A percentile compares a stretch with the other conserved stretches of the same genome.
Conservation (phyloP, 169 alveolate species). For the Plasmodium inui region DNA sequence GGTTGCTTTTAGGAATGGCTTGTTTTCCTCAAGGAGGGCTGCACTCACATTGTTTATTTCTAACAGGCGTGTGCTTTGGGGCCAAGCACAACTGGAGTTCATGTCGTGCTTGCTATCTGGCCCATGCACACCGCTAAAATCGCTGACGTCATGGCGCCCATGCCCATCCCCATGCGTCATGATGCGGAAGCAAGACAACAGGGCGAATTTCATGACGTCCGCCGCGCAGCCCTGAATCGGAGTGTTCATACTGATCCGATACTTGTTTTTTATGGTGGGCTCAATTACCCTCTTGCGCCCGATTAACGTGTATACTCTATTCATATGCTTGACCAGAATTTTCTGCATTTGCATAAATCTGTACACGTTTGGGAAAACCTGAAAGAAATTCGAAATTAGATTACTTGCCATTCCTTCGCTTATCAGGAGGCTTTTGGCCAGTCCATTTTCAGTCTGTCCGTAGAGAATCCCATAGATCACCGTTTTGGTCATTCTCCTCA, state of each 20-base stretch:
- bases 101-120: too few species aligned
- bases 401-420: conserved; percentile 74
- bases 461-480: conserved; percentile 81
- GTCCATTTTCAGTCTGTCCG: conserved; percentile 82
- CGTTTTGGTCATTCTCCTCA: conserved; percentile 80
- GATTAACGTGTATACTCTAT: conserved; percentile 76
- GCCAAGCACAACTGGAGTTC: background rate
- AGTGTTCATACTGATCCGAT: conserved; percentile 81
- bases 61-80: background rate
- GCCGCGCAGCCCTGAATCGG: conserved; percentile 86
- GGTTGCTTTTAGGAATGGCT: conserved; percentile 26
- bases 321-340: conserved; percentile 49
- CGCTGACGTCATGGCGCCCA: too few species aligned
- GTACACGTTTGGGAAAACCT: conserved; percentile 74
- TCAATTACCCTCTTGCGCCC: conserved; percentile 78
- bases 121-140: too few species aligned
- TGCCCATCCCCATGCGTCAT: background rate
- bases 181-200: conserved; percentile 27
- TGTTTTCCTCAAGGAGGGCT: background rate
- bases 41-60: conserved; percentile 29
- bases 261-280: conserved; percentile 65
- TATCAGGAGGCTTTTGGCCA: conserved; percentile 76
- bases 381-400: conserved; percentile 76
- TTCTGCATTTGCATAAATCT: conserved; percentile 77
- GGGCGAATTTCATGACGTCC: conserved; percentile 81